These are phyloP conservation scores for Sanghuangporus weigelae DNA, from an alignment of 1,284 basidiomycete genomes.

Conservation along the genomic window DNA sequence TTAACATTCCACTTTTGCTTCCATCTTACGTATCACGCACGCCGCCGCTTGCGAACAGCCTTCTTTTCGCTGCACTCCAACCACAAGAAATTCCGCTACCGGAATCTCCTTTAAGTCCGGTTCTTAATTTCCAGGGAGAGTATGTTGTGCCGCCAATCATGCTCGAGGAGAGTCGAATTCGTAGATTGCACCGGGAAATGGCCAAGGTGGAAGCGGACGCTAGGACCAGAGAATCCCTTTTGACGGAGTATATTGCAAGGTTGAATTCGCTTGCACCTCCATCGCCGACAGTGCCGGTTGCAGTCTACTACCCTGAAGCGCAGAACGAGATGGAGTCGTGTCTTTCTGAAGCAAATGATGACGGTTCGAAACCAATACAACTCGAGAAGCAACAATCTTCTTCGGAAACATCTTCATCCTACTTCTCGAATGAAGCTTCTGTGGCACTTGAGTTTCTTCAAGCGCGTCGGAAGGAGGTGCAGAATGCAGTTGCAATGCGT, in stretches of 20 bases:
- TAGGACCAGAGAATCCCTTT: constrained; percentile 1
- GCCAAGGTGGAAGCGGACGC: background rate
- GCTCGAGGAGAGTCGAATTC: constrained; percentile 12
- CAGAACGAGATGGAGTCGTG: background rate
- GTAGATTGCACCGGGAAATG: constrained; percentile 4
- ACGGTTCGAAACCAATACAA: background rate
- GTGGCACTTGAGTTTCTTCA: constrained; percentile 1
- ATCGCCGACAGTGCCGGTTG: background rate
- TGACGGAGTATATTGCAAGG: constrained; percentile 12
- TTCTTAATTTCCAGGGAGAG: background rate
- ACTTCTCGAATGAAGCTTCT: background rate
- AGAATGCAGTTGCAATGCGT: constrained; percentile 9
- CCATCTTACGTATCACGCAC: background rate
- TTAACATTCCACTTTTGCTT: constrained; percentile 5
- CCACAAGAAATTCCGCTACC: constrained; percentile 11
- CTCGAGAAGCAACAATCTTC: background rate
- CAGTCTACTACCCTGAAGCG: background rate
- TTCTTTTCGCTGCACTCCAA: constrained; percentile 8
- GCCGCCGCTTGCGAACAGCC: background rate
- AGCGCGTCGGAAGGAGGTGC: constrained; percentile 8
- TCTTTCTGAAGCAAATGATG: background rate
- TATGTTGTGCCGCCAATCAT: constrained; percentile 4
- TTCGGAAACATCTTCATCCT: background rate
- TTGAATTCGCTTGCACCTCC: constrained; percentile 6
- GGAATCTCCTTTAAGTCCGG: constrained; percentile 1